Evolutionary conservation across 805 yeast genomes (phyloP).

Genomic region (Hanseniaspora lachancei): DNA sequence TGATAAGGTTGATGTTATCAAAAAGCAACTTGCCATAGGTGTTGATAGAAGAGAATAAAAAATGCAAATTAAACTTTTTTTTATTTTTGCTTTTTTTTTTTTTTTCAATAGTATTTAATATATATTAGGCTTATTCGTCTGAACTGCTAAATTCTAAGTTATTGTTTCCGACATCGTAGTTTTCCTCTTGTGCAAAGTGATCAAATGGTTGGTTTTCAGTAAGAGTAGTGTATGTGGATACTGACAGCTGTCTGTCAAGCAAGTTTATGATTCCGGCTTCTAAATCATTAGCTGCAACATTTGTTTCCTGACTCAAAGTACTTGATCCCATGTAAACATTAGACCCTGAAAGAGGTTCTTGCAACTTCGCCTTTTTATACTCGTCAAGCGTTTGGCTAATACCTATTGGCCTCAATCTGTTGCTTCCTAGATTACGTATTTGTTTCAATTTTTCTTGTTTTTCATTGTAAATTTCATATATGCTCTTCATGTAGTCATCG

Average conservation of each 20-base stretch:
- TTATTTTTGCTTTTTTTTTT: not conserved
- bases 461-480: not conserved
- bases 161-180: not conserved
- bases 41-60: slow-evolving; percentile 11
- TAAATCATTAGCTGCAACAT: slow-evolving; percentile 17
- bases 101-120: not conserved
- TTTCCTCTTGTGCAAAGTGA: not conserved
- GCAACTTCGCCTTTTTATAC: slow-evolving; percentile 15
- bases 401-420: slow-evolving; percentile 46
- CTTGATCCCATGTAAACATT: slow-evolving; percentile 14
- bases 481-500: not conserved
- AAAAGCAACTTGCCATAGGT: slow-evolving; percentile 12
- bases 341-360: slow-evolving; percentile 17
- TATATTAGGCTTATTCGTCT: not conserved
- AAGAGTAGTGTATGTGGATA: no score
- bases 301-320: slow-evolving; percentile 19
- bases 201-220: not conserved
- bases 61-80: not conserved
- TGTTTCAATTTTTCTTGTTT: not conserved
- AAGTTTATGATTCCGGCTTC: slow-evolving; percentile 14
- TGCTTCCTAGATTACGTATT: slow-evolving; percentile 30
- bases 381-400: slow-evolving; percentile 39
- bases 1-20: slow-evolving; percentile 39
- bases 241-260: not conserved
- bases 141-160: not conserved